These are phyloP conservation scores for Neoboletus magnificus DNA, from an alignment of 768 basidiomycete species.

Conservation along the genomic window DNA sequence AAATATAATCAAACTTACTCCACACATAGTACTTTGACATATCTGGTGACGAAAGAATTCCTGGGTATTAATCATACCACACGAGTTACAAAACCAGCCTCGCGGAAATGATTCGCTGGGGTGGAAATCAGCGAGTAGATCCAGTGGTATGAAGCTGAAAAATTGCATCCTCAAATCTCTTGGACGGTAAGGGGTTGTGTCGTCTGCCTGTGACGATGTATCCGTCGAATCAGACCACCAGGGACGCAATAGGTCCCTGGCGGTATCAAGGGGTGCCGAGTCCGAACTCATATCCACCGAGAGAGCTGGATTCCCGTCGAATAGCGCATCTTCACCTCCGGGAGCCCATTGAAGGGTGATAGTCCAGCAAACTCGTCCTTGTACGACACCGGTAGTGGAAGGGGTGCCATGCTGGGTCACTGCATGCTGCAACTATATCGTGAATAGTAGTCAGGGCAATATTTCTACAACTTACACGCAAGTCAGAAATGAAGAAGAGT, in stretches of 20 bases:
- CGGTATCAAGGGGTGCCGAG: not conserved
- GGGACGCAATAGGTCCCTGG: constrained; percentile 8
- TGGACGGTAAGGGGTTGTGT: constrained; percentile 18
- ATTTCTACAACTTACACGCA: constrained; percentile 33
- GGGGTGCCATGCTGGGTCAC: not conserved
- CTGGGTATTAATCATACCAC: constrained; percentile 50
- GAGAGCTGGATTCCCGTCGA: not conserved
- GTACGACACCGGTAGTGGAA: constrained; percentile 1
- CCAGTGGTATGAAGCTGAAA: constrained; percentile 29
- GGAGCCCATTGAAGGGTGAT: constrained; percentile 47
- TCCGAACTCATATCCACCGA: not conserved
- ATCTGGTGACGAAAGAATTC: constrained; percentile 43
- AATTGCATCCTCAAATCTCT: constrained; percentile 26
- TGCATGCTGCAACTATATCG: constrained; percentile 12
- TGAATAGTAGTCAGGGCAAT: not conserved
- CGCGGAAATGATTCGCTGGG: constrained; percentile 36
- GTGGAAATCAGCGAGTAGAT: constrained; percentile 29
- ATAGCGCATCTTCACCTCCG: constrained; percentile 44
- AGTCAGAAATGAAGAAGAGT: constrained; percentile 40
- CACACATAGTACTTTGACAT: constrained; percentile 42
- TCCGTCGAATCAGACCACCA: constrained; percentile 24
- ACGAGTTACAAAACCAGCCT: constrained; percentile 49
- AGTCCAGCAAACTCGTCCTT: constrained; percentile 43
- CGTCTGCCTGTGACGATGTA: not conserved
- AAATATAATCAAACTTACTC: constrained; percentile 27